These are phyloP conservation scores for Flaveria linearis DNA, from an alignment of 129 eudicot species.

Conservation along the genomic window DNA sequence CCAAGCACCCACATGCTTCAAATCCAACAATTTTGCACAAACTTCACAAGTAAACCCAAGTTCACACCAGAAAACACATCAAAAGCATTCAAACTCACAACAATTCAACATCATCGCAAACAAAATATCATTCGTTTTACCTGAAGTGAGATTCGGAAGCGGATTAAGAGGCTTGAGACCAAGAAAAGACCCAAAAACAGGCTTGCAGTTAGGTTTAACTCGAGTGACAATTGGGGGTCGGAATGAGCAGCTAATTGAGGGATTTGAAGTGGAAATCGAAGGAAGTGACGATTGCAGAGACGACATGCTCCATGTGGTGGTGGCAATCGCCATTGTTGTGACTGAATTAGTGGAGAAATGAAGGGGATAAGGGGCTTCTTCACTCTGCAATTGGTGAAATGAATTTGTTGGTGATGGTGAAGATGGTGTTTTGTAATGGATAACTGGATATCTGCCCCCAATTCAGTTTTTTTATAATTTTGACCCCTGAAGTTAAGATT, in stretches of 20 bases:
- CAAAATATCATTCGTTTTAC: conserved; percentile 26
- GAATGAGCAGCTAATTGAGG: conserved; percentile 40
- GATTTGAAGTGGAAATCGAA: conserved; percentile 28
- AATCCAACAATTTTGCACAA: neutral
- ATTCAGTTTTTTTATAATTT: neutral
- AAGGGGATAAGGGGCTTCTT: conserved; percentile 5
- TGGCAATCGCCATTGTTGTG: conserved; percentile 51
- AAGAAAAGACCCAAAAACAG: conserved; percentile 50
- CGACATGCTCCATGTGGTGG: conserved; percentile 72
- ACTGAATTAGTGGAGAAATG: neutral
- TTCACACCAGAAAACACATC: neutral
- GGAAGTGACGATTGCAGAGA: conserved; percentile 69
- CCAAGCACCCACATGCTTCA: neutral
- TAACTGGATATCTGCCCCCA: conserved; percentile 28
- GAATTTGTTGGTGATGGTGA: conserved; percentile 38
- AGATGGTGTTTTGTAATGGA: conserved; percentile 39
- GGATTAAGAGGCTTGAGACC: conserved; percentile 63
- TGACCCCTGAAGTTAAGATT: neutral
- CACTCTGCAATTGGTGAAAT: conserved; percentile 33
- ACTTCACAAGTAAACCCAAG: neutral
- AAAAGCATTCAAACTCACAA: neutral
- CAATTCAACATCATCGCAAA: neutral
- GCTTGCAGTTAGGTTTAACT: conserved; percentile 38
- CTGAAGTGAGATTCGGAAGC: conserved; percentile 55
- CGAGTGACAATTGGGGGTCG: conserved; percentile 38